Conservation (phyloP, 371 early-diverging fungal genomes). For the Rhizopus delemar region DNA sequence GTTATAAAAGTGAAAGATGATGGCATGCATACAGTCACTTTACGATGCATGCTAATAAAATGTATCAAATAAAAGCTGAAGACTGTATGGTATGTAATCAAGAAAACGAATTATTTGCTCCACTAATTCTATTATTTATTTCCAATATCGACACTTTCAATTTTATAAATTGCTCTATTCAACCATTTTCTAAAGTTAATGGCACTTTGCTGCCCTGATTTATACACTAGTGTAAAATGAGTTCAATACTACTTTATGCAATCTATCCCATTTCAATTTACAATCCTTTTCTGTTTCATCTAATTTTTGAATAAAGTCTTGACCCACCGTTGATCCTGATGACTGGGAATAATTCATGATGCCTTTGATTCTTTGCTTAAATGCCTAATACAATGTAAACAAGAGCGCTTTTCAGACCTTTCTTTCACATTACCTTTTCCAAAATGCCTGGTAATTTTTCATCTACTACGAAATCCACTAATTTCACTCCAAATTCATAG, state of each 20-base stretch:
- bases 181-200: slow-evolving; percentile 34
- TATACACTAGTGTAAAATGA: slow-evolving; percentile 29
- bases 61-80: background rate
- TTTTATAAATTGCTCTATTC: slow-evolving; percentile 24
- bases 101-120: slow-evolving; percentile 43
- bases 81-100: slow-evolving; percentile 6
- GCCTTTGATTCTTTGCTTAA: slow-evolving; percentile 33
- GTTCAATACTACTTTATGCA: background rate
- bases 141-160: slow-evolving; percentile 18
- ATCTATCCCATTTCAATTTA: slow-evolving; percentile 9
- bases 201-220: slow-evolving; percentile 41
- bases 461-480: slow-evolving; percentile 37
- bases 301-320: slow-evolving; percentile 43
- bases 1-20: too few relatives aligned
- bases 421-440: slow-evolving; percentile 23
- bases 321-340: slow-evolving; percentile 26
- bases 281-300: slow-evolving; percentile 55
- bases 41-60: too few relatives aligned
- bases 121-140: slow-evolving; percentile 42
- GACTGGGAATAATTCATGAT: slow-evolving; percentile 49
- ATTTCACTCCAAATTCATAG: slow-evolving; percentile 43
- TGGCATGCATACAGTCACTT: too few relatives aligned
- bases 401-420: background rate
- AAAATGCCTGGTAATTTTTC: slow-evolving; percentile 30
- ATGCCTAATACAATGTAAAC: slow-evolving; percentile 28